Conservation (phyloP, 495 filamentous ascomycete genomes). For the Penicillium longicatenatum region DNA sequence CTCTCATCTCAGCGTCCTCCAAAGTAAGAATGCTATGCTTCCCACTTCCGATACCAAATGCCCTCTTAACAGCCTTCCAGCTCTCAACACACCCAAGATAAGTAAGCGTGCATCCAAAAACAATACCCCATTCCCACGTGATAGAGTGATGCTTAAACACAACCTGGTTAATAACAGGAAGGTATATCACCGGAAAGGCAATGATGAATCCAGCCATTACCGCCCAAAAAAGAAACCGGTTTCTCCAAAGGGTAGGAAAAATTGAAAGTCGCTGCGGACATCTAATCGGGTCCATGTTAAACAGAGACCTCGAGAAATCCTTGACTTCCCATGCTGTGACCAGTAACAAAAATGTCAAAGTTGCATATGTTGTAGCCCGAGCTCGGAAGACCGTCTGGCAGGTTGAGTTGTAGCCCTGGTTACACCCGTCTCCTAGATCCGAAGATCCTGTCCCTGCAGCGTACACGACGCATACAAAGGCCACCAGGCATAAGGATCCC, state of each 20-base stretch:
- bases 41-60: constrained; percentile 38
- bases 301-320: constrained; percentile 67
- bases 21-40: constrained; percentile 35
- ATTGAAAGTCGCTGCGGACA: constrained; percentile 50
- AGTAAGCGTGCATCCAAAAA: constrained; percentile 58
- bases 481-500: constrained; percentile 64
- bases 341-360: constrained; percentile 72
- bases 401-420: constrained; percentile 51
- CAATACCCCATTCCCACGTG: constrained; percentile 71
- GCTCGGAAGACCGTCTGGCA: constrained; percentile 74
- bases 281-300: constrained; percentile 61
- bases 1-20: constrained; percentile 36
- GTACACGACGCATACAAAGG: constrained; percentile 71
- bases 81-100: constrained; percentile 64
- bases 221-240: constrained; percentile 74
- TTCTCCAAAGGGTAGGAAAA: constrained; percentile 67
- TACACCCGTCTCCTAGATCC: constrained; percentile 66
- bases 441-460: constrained; percentile 59
- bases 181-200: constrained; percentile 74
- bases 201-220: constrained; percentile 65
- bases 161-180: constrained; percentile 64
- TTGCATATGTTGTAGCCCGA: constrained; percentile 74
- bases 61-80: constrained; percentile 68
- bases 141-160: constrained; percentile 79
- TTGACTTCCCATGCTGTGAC: constrained; percentile 78